Conservation (phyloP, 116 monocot genomes). For the Trichopus zeylanicus region DNA sequence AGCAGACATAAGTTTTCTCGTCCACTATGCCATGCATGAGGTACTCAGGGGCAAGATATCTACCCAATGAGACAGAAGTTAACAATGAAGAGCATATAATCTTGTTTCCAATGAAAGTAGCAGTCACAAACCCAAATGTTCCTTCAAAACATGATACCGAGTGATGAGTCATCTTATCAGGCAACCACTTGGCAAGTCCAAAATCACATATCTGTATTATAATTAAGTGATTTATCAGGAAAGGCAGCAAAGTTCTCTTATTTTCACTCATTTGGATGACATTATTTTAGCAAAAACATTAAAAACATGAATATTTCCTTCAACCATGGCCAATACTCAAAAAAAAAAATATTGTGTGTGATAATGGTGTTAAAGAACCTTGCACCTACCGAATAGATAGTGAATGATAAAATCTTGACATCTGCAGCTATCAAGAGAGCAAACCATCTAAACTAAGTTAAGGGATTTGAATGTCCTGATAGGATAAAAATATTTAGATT, state of each 20-base stretch:
- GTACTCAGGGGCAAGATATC: slow-evolving; percentile 47
- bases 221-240: neutral
- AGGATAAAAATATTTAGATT: too few species aligned
- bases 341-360: too few species aligned
- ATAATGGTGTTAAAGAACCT: too few species aligned
- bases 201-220: slow-evolving; percentile 46
- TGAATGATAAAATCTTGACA: too few species aligned
- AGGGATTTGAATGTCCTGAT: too few species aligned
- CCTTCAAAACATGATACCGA: slow-evolving; percentile 39
- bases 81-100: neutral
- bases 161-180: slow-evolving; percentile 38
- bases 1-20: slow-evolving; percentile 53
- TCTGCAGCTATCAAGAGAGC: too few species aligned
- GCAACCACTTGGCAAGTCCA: slow-evolving; percentile 59
- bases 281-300: too few species aligned
- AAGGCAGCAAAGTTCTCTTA: neutral
- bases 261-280: too few species aligned
- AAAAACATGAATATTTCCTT: too few species aligned
- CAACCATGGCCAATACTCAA: too few species aligned
- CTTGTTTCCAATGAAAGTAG: neutral
- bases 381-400: too few species aligned
- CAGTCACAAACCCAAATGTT: slow-evolving; percentile 38
- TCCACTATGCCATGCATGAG: slow-evolving; percentile 42
- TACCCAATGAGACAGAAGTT: slow-evolving; percentile 7
- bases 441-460: too few species aligned